Conservation (phyloP, 2,329 filamentous ascomycete species). For the Aspergillus sp. region DNA sequence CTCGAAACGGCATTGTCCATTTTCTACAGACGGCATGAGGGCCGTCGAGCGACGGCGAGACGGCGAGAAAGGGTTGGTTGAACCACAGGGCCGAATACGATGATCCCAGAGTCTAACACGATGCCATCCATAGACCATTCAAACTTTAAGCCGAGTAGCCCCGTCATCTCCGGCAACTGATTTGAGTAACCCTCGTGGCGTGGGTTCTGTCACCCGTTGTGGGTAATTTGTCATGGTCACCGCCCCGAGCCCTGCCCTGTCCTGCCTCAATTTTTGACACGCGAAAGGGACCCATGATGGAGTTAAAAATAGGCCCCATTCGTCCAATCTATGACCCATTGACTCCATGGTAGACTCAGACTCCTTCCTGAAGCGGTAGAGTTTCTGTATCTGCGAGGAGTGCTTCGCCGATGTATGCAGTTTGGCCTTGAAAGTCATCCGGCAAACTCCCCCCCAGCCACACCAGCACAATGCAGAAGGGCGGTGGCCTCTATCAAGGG, state of each 20-base stretch:
- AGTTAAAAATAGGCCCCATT: neutral
- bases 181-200: constrained; percentile 12
- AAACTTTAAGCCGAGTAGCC: constrained; percentile 6
- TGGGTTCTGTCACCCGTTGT: neutral
- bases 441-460: too few relatives aligned
- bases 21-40: constrained; percentile 12
- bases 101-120: neutral
- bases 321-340: neutral
- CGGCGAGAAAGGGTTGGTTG: constrained; percentile 9
- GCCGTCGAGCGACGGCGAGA: neutral
- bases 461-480: neutral
- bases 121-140: neutral
- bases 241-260: neutral
- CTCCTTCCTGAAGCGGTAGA: constrained; percentile 4
- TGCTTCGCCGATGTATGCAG: neutral
- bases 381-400: neutral
- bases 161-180: constrained; percentile 6
- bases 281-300: neutral
- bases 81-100: constrained; percentile 10
- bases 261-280: neutral
- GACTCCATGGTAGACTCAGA: neutral
- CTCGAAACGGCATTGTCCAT: constrained; percentile 13
- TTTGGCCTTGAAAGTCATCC: neutral
- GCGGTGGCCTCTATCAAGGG: neutral
- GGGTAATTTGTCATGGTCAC: constrained; percentile 10